These are phyloP conservation scores for Leptographium lundbergii DNA, from an alignment of 2,329 filamentous ascomycete genomes.

Conservation along the genomic window DNA sequence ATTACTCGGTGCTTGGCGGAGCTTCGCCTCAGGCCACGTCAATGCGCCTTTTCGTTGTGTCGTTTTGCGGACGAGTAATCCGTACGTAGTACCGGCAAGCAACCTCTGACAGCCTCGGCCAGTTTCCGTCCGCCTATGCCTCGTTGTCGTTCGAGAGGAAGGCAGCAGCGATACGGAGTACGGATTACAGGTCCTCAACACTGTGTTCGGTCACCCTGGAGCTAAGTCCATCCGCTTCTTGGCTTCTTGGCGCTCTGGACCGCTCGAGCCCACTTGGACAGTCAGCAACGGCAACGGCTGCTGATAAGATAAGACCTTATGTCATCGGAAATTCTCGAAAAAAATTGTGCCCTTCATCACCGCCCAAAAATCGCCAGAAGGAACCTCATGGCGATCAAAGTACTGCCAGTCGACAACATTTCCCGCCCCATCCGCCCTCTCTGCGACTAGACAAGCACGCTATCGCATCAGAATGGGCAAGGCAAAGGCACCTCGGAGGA, in stretches of 20 bases:
- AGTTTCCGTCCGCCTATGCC: too few relatives aligned
- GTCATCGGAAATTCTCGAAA: background rate
- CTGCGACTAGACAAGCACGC: background rate
- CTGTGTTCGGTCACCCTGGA: too few relatives aligned
- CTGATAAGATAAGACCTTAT: conserved; percentile 8
- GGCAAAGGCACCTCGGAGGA: conserved; percentile 25
- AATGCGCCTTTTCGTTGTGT: too few relatives aligned
- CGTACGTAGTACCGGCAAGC: too few relatives aligned
- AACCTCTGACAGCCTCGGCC: too few relatives aligned
- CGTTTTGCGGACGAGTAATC: too few relatives aligned
- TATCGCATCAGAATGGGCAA: conserved; percentile 24
- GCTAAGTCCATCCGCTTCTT: too few relatives aligned
- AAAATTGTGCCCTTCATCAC: conserved; percentile 12
- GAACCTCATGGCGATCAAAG: background rate
- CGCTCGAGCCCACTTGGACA: background rate
- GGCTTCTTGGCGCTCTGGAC: background rate
- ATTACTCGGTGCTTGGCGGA: too few relatives aligned
- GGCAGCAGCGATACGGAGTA: too few relatives aligned
- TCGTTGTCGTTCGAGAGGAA: too few relatives aligned
- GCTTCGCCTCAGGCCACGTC: too few relatives aligned
- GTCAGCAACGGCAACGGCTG: background rate
- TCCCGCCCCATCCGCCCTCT: background rate
- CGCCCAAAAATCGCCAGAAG: conserved; percentile 8
- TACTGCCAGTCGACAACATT: background rate
- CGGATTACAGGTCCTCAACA: too few relatives aligned